Conservation (phyloP, 2,329 filamentous ascomycete species). For the Lachnellula suecica region DNA sequence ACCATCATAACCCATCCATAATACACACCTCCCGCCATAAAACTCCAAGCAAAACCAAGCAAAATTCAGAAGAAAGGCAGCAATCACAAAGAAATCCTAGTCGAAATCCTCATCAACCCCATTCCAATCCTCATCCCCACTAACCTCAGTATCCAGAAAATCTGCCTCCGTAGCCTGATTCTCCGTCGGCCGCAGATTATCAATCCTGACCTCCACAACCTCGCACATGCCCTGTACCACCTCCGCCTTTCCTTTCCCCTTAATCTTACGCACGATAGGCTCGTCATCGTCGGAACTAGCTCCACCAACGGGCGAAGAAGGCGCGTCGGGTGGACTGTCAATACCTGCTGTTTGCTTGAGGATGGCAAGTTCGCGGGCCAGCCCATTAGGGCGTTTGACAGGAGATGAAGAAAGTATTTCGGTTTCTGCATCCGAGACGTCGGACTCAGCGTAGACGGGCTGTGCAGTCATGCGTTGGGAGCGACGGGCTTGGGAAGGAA, state of each 20-base stretch:
- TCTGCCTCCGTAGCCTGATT: conserved; percentile 69
- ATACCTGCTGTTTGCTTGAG: conserved; percentile 29
- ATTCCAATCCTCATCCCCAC: conserved; percentile 54
- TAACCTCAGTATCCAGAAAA: conserved; percentile 60
- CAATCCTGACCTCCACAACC: conserved; percentile 69
- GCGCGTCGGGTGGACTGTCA: conserved; percentile 15
- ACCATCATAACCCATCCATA: conserved; percentile 1
- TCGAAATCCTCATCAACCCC: conserved; percentile 25
- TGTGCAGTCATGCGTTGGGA: conserved; percentile 19
- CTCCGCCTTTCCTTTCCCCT: conserved; percentile 37
- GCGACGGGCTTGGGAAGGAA: conserved; percentile 12
- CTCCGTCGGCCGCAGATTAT: conserved; percentile 73
- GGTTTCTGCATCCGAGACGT: conserved; percentile 18
- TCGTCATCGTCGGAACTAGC: conserved; percentile 12
- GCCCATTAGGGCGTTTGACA: conserved; percentile 8
- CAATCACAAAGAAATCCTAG: background rate
- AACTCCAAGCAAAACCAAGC: background rate
- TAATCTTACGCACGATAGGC: conserved; percentile 11
- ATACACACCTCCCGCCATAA: background rate
- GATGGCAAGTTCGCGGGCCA: conserved; percentile 26
- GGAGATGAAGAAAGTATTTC: background rate
- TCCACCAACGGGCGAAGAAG: conserved; percentile 14
- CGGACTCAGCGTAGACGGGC: conserved; percentile 27
- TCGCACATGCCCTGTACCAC: conserved; percentile 68
- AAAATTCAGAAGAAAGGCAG: background rate